Percentiles rank a stretch among this genome's conserved stretches.
Conservation (phyloP, 805 yeast genomes). For the Candida awuae region DNA sequence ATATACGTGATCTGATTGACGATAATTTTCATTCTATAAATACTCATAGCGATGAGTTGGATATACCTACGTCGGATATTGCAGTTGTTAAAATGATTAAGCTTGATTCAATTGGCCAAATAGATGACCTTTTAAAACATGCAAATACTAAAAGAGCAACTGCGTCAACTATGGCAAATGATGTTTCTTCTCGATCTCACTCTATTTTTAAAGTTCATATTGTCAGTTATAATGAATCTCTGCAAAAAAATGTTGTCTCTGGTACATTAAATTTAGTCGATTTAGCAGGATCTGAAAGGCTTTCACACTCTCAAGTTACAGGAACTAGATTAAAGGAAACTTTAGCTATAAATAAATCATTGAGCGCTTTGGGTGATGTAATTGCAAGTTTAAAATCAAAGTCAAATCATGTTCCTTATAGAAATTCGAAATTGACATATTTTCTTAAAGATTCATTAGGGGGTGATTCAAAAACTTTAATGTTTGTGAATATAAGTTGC, state of each 20-base stretch:
- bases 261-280: conserved; percentile 80
- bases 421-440: conserved; percentile 73
- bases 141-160: conserved; percentile 64
- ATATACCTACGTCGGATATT: conserved; percentile 41
- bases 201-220: conserved; percentile 64
- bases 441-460: conserved; percentile 74
- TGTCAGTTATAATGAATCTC: conserved; percentile 5
- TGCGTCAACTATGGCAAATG: conserved; percentile 75
- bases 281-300: conserved; percentile 89
- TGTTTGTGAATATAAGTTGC: conserved; percentile 89
- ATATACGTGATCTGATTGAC: conserved; percentile 57
- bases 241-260: conserved; percentile 17
- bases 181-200: conserved; percentile 86
- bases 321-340: conserved; percentile 84
- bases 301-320: conserved; percentile 62
- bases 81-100: conserved; percentile 48
- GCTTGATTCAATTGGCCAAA: conserved; percentile 38
- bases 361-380: conserved; percentile 86
- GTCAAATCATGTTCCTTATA: conserved; percentile 50
- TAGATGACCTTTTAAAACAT: conserved; percentile 38
- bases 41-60: conserved; percentile 50
- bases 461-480: conserved; percentile 81
- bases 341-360: conserved; percentile 78
- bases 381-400: conserved; percentile 36
- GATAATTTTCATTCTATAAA: conserved; percentile 51